These are phyloP conservation scores for Lecanosticta acicola DNA, from an alignment of 2,329 filamentous ascomycete genomes.

Conservation along the genomic window DNA sequence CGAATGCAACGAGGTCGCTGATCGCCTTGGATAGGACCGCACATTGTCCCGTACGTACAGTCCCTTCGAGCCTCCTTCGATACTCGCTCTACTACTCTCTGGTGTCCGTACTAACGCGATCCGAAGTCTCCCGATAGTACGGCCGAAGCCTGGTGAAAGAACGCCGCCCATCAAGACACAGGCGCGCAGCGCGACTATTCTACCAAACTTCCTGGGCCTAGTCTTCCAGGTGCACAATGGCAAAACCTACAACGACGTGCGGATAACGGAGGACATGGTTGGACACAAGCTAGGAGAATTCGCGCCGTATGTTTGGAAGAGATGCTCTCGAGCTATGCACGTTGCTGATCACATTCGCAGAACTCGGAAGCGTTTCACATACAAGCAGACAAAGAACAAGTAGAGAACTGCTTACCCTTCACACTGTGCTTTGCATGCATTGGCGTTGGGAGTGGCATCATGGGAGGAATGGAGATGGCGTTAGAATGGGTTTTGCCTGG, in stretches of 20 bases:
- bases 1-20: not conserved
- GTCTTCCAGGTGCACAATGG: conserved; percentile 90
- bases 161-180: conserved; percentile 75
- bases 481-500: too few species aligned
- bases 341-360: conserved; percentile 35
- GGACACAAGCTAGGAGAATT: conserved; percentile 94
- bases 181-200: conserved; percentile 79
- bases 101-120: not conserved
- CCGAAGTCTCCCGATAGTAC: conserved; percentile 57
- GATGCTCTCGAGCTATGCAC: not conserved
- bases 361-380: conserved; percentile 62
- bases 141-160: conserved; percentile 55
- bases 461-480: too few species aligned
- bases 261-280: conserved; percentile 92
- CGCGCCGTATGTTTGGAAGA: conserved; percentile 60
- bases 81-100: not conserved
- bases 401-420: conserved; percentile 25
- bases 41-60: conserved; percentile 60
- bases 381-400: conserved; percentile 68
- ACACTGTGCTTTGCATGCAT: not conserved
- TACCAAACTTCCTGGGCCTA: conserved; percentile 86
- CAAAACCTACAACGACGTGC: conserved; percentile 75
- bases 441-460: too few species aligned
- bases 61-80: too few species aligned
- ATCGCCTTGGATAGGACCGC: conserved; percentile 49